Evolutionary conservation across 2,329 filamentous ascomycete genomes (phyloP).

Genomic region (Exserohilum turcica): DNA sequence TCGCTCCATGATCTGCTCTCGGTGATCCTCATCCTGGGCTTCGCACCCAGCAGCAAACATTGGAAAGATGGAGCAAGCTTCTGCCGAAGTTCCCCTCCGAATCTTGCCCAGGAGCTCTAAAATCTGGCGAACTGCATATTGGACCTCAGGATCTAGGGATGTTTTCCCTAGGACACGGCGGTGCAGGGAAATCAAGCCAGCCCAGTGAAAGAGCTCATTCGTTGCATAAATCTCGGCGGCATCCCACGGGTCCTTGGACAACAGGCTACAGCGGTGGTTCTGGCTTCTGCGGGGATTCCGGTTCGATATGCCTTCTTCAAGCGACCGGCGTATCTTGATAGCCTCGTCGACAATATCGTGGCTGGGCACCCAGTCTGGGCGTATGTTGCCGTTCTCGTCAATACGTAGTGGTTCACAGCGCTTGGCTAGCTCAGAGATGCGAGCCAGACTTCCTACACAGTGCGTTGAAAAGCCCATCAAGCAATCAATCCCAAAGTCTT

Average conservation of each 20-base stretch:
- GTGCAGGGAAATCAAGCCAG: slow-evolving; percentile 75
- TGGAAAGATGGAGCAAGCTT: slow-evolving; percentile 77
- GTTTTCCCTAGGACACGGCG: slow-evolving; percentile 71
- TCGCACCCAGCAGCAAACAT: slow-evolving; percentile 85
- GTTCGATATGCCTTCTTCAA: slow-evolving; percentile 59
- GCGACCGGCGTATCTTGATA: slow-evolving; percentile 63
- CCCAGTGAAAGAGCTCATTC: slow-evolving; percentile 80
- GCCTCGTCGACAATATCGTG: slow-evolving; percentile 62
- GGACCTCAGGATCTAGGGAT: slow-evolving; percentile 64
- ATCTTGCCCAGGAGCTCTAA: slow-evolving; percentile 67
- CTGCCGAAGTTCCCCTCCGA: slow-evolving; percentile 69
- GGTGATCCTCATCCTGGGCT: slow-evolving; percentile 61
- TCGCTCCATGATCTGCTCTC: slow-evolving; percentile 66
- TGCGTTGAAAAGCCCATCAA: slow-evolving; percentile 78
- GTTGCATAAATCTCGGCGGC: slow-evolving; percentile 69
- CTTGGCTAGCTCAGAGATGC: slow-evolving; percentile 72
- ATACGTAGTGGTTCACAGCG: slow-evolving; percentile 70
- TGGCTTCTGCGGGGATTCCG: slow-evolving; percentile 49
- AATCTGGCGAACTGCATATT: slow-evolving; percentile 66
- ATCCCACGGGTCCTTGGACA: slow-evolving; percentile 57
- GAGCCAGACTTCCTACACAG: slow-evolving; percentile 72
- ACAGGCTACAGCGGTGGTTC: slow-evolving; percentile 46
- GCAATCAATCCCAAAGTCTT: slow-evolving; percentile 76
- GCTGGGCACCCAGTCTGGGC: slow-evolving; percentile 63
- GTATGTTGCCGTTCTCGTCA: slow-evolving; percentile 57